Evolutionary conservation across 495 filamentous ascomycete genomes (phyloP), one percentile per base, ranked within the genome.

Genomic region (Tuber borchii): DNA sequence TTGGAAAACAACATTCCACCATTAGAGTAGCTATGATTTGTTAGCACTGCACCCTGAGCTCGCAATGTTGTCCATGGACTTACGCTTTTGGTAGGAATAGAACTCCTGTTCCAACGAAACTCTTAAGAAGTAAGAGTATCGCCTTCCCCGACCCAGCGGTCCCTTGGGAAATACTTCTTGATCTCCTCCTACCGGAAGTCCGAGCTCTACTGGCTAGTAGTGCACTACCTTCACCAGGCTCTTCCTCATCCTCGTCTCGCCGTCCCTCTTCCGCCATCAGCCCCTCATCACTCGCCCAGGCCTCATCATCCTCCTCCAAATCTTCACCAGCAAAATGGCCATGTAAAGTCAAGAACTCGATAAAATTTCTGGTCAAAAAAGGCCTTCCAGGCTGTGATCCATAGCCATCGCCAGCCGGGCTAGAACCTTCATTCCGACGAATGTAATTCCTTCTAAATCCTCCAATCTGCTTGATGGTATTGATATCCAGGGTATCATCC

Each of bases 1-100:
- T 93, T 96, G 83, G 93, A 97, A 85, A 99, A 99, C 61, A 98
- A 85, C 93, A 99, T 97, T 73, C 95, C 95, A 70, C 95, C 95
- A 80, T 98, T 99, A 69, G 97, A 87, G 84, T 94, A 93, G 16
- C 77, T 80, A 14, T 22, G 48, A 65, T 42, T 34, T 4, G 40
- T 80, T 71, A 80, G 78, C 34, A 56, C 51, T 34, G 34, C 34
- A 65, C n/a, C 26, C 17, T 4, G 34, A 44, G 39, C 56, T 5
- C 14, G 26, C 31, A 65, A 34, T 34, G 12, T 6, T 31, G 26
- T 26, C 1, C 26, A 34, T 31, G 37, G 42, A 73, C 75, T 39
- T 69, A 90, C 20, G 95, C 95, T 76, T 93, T 90, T 0, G 95
- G 95, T 6, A 99, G 86, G 86, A 99, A 99, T 44, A 99, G 86